These are phyloP conservation scores for Russula dissimulans DNA, from an alignment of 768 basidiomycete genomes.

Conservation along the genomic window DNA sequence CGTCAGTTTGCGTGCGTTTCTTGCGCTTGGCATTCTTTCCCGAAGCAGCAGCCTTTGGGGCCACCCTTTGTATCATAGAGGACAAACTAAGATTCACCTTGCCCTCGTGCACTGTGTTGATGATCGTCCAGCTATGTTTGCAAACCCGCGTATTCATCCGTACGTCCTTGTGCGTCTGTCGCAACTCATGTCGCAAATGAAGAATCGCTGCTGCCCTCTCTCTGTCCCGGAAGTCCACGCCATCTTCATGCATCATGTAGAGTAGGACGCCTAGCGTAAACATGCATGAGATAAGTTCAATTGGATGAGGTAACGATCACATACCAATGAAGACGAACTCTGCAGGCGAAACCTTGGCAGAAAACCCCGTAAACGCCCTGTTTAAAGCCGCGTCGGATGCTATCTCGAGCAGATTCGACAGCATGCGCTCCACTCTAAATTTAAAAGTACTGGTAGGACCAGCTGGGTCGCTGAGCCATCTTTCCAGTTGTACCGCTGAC, in stretches of 20 bases:
- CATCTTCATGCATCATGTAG: conserved; percentile 39
- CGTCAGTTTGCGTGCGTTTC: conserved; percentile 26
- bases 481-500: conserved; percentile 47
- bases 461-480: conserved; percentile 29
- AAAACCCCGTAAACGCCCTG: conserved; percentile 30
- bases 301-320: conserved; percentile 13
- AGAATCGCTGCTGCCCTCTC: conserved; percentile 48
- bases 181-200: conserved; percentile 46
- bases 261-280: conserved; percentile 54
- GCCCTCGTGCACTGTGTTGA: conserved; percentile 32
- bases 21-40: conserved; percentile 25
- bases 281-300: neutral
- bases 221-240: conserved; percentile 26
- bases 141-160: conserved; percentile 51
- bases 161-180: conserved; percentile 51
- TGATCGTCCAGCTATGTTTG: conserved; percentile 48
- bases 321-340: conserved; percentile 78
- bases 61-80: conserved; percentile 1
- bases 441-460: conserved; percentile 43
- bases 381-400: conserved; percentile 31
- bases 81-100: conserved; percentile 18
- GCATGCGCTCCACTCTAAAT: conserved; percentile 40
- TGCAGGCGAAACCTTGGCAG: conserved; percentile 59
- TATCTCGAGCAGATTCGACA: conserved; percentile 47
- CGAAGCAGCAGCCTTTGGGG: neutral